Evolutionary conservation across 371 early-diverging fungal species (phyloP), one percentile per base, ranked within the genome.

Genomic region (Ordospora colligata): DNA sequence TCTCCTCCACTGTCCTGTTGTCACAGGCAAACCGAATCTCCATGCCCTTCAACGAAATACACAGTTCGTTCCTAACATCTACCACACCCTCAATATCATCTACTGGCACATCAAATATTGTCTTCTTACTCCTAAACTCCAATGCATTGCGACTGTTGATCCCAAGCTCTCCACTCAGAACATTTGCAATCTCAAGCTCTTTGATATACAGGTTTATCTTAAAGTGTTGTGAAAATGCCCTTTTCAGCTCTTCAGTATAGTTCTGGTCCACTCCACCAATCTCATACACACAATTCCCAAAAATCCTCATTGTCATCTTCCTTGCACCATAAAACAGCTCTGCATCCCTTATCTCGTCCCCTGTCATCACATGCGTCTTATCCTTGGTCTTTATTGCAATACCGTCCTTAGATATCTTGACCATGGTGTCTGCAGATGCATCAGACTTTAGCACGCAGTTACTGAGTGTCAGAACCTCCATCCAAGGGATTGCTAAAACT

Each of bases 21-120:
- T 69, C 72, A 19, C 75, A 80, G 32, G 52, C 73, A 64, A 82
- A 78, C 68, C 65, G 69, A 42, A 76, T 67, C 25, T 79, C 70
- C 44, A 44, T 17, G 11, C 78, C 77, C 32, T 72, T 75, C 25
- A 82, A 73, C 49, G 74, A 72, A 43, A 83, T 40, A 19, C 64
- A 64, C 2, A 78, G 8, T 42, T 85, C 85, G 42, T 82, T 81
- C 44, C 75, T 78, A 23, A 80, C 68, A 53, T 80, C 81, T 14
- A 77, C 69, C 14, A 82, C 80, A 49, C 71, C 76, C 22, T 81
- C 76, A 32, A 85, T 82, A 37, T 79, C 51, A 11, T 66, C 58
- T 8, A 84, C 65, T 19, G 83, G 82, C 46, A 85, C 65, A n/a
- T 82, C 82, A 73, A 83, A 83, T 25, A 83, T 78, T 21, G 71